Evolutionary conservation across 331 rosid genomes (phyloP), one percentile per base, ranked within the genome.

Genomic region (Rosa hybrid): DNA sequence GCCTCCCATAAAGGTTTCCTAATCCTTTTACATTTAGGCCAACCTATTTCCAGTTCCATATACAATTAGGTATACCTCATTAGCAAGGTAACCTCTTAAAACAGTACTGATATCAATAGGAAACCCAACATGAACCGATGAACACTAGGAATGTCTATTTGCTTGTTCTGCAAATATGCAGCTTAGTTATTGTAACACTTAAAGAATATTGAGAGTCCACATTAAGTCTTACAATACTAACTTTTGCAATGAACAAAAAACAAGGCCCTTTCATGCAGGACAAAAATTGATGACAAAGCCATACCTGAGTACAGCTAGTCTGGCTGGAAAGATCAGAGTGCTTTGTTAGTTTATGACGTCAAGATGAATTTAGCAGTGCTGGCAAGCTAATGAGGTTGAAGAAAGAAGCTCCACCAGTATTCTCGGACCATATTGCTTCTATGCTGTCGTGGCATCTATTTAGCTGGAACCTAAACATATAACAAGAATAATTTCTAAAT

Each of bases 361-460:
- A 93, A 69, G 91, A 78, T 39, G 99, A 93, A 81, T 90, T 93
- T 76, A 95, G 83, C 89, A 93, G 83, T 65, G 98, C 92, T 39
- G 99, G 96, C 87, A 93, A 81, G 85, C 87, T 89, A 88, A 98
- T 95, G 83, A 95, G 88, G 86, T 91, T 95, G 86, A 90, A 81
- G 84, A 95, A 88, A 81, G 93, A 86, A 78, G 94, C 86, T 78
- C 97, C 91, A 48, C 20, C 62, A 81, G 75, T 86, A 80, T 83
- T 73, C 89, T 95, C 98, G 46, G 85, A 84, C 99, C 99, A 95
- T 69, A 81, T 86, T 20, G 86, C 93, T 83, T 93, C 94, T 83
- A 90, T 83, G 81, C 98, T 88, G 90, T 76, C 82, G 64, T 68
- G 82, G 76, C 62, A 76, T 48, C 57, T 72, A 34, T 25, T 77